Conservation (phyloP, 2,329 filamentous ascomycete genomes). For the Eutypa lata region DNA sequence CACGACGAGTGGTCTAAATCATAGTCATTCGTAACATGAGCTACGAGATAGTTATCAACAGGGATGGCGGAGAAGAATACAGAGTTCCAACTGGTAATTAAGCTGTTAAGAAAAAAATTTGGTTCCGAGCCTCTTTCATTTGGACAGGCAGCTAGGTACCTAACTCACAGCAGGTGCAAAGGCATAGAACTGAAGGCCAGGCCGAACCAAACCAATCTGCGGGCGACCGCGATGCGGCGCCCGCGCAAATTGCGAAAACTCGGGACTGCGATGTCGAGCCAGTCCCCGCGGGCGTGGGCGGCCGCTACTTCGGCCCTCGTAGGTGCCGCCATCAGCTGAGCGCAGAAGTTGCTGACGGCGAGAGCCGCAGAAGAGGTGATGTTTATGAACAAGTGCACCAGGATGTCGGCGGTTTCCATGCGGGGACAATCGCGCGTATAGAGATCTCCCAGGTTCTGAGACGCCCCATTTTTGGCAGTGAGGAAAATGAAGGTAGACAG, state of each 20-base stretch:
- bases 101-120: too few relatives aligned
- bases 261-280: background rate
- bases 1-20: background rate
- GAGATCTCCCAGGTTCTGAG: background rate
- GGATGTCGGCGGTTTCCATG: background rate
- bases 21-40: background rate
- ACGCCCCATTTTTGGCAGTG: background rate
- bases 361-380: background rate
- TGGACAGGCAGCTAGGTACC: too few relatives aligned
- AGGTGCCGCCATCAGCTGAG: background rate
- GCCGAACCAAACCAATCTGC: background rate
- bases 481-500: background rate
- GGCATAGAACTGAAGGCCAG: background rate
- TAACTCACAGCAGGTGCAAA: background rate
- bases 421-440: background rate
- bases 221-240: background rate
- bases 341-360: background rate
- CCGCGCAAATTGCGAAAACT: background rate
- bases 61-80: background rate
- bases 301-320: background rate
- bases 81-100: background rate
- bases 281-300: background rate
- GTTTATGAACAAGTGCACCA: background rate
- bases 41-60: background rate
- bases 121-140: too few relatives aligned